Evolutionary conservation across 1,284 basidiomycete species (phyloP), one percentile per base, ranked within the genome.

Genomic region (Trametes sp.): DNA sequence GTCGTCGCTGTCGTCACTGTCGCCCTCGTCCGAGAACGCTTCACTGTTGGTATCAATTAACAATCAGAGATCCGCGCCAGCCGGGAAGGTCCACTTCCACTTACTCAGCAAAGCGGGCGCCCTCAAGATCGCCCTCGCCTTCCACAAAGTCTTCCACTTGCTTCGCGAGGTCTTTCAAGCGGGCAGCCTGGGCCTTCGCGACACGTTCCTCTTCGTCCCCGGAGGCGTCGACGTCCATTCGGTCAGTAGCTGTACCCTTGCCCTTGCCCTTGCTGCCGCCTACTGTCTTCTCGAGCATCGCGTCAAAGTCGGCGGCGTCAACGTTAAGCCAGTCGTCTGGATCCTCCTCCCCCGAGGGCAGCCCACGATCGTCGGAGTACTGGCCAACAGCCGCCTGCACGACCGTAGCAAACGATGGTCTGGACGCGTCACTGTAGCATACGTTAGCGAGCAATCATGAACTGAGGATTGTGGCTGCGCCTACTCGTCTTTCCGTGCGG

Each of bases 121-220:
- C 96, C 69, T 94, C 89, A 6, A 97, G 65, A 66, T 93, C 90
- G 6, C 96, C 96, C 73, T 95, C 79, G 1, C 92, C 94, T 68
- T 95, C 89, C 1, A 98, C 87, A 73, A 98, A 98, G 31, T 83
- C 81, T 71, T 94, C 89, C 0, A 98, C 93, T 74, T 94, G 93
- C 65, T 84, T 80, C 11, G 96, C 95, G 53, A 98, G 82, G 65
- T 86, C 83, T 68, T 87, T 86, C 48, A 98, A 77, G 58, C 84
- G 87, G 19, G 82, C 74, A 2, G 94, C 90, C 71, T 95, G 90
- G 58, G 85, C 83, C 35, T 86, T 81, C 11, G 84, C 81, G 10
- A 83, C 35, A 38, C 70, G 77, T 55, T 88, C 84, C 68, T 87
- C 86, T 13, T 72, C 76, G 8, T 77, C 67, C 16, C 67, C 67